Evolutionary conservation across 768 basidiomycete species (phyloP).

Genomic region (Tulasnella sp.): DNA sequence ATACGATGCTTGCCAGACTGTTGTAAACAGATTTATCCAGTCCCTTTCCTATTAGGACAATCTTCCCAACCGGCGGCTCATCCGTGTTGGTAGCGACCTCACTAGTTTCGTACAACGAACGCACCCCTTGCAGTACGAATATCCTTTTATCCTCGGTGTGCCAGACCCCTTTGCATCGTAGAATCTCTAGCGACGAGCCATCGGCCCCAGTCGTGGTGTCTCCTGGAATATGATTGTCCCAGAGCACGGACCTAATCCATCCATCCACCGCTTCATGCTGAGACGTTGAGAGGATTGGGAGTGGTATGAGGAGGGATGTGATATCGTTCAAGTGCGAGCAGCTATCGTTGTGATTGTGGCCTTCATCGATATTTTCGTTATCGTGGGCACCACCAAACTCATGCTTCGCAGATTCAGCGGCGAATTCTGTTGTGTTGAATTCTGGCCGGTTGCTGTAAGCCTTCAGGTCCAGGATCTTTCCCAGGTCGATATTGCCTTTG

Average conservation of each 20-base stretch:
- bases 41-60: conserved; percentile 82
- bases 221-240: conserved; percentile 54
- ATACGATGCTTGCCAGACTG: neutral
- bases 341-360: conserved; percentile 24
- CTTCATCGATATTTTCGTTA: conserved; percentile 26
- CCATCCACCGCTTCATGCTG: conserved; percentile 51
- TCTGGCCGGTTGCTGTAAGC: conserved; percentile 54
- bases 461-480: conserved; percentile 63
- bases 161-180: conserved; percentile 86
- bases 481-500: conserved; percentile 59
- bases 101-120: conserved; percentile 75
- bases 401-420: conserved; percentile 27
- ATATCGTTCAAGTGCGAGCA: conserved; percentile 49
- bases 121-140: conserved; percentile 82
- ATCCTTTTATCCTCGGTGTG: conserved; percentile 40
- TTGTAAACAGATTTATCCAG: conserved; percentile 26
- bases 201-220: neutral
- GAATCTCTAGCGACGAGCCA: conserved; percentile 33
- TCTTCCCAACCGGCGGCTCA: conserved; percentile 55
- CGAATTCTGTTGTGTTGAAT: conserved; percentile 13
- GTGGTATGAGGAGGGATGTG: conserved; percentile 53
- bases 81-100: conserved; percentile 31
- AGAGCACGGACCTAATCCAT: conserved; percentile 73
- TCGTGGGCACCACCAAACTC: conserved; percentile 23
- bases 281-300: conserved; percentile 44